Evolutionary conservation across 805 yeast species (phyloP).

Genomic region (Nakazawaea ernobii): DNA sequence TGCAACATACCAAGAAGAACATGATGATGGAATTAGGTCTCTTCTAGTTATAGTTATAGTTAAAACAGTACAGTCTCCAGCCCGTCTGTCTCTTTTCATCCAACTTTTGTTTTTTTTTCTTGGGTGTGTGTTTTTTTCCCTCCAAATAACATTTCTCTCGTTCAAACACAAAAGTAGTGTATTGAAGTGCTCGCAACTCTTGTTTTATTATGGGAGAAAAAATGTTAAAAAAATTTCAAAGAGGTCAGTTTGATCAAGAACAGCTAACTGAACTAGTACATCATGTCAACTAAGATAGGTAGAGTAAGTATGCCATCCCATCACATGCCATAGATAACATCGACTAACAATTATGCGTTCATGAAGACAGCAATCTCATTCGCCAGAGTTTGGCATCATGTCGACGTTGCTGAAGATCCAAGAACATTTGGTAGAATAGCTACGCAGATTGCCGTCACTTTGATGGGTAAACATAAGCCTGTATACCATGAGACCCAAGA

Average conservation of each 20-base stretch:
- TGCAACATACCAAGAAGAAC: slow-evolving; percentile 15
- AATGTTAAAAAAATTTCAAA: not conserved
- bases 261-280: no score
- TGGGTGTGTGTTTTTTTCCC: not conserved
- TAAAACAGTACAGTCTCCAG: no score
- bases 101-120: not conserved
- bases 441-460: slow-evolving; percentile 74
- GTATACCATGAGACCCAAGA: slow-evolving; percentile 73
- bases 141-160: not conserved
- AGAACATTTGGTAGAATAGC: slow-evolving; percentile 93
- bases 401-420: slow-evolving; percentile 78
- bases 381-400: slow-evolving; percentile 92
- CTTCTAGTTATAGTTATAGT: not conserved
- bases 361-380: slow-evolving; percentile 63
- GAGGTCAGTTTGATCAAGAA: no score
- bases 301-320: slow-evolving; percentile 20
- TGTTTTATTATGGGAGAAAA: not conserved
- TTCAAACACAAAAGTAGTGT: not conserved
- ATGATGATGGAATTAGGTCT: not conserved
- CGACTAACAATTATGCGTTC: slow-evolving; percentile 1
- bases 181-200: not conserved
- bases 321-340: not conserved
- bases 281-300: slow-evolving; percentile 44
- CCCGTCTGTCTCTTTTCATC: no score
- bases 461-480: slow-evolving; percentile 98